phyloP scores from a whole-genome alignment of 805 yeast genomes.

The Wickerhamiella qilinensis region DNA sequence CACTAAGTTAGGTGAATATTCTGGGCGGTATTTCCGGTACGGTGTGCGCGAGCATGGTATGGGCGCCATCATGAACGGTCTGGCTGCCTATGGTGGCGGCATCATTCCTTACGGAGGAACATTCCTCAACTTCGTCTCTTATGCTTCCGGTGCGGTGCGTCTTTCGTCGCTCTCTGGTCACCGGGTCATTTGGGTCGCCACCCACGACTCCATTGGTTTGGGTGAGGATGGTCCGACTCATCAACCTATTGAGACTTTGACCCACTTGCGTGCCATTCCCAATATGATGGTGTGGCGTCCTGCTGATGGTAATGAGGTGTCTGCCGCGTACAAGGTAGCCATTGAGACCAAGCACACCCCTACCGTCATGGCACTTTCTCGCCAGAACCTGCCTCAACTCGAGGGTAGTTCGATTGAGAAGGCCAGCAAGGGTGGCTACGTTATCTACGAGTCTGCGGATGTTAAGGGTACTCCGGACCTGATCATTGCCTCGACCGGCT shows the following conservation, averaged over 20 bases:
- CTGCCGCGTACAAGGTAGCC: slow-evolving; percentile 43
- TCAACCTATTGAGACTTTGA: slow-evolving; percentile 37
- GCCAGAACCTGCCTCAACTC: slow-evolving; percentile 78
- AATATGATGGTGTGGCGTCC: slow-evolving; percentile 36
- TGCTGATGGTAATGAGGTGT: slow-evolving; percentile 36
- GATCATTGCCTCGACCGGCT: slow-evolving; percentile 79
- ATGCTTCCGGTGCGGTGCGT: slow-evolving; percentile 38
- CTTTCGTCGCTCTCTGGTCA: slow-evolving; percentile 32
- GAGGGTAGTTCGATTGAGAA: slow-evolving; percentile 83
- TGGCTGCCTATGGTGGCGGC: slow-evolving; percentile 64
- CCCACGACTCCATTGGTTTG: slow-evolving; percentile 41
- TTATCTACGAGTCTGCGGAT: slow-evolving; percentile 40
- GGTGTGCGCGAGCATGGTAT: slow-evolving; percentile 99
- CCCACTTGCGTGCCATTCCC: slow-evolving; percentile 37
- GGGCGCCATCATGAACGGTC: slow-evolving; percentile 98
- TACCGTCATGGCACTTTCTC: slow-evolving; percentile 53
- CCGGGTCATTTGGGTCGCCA: slow-evolving; percentile 35
- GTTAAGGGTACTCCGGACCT: slow-evolving; percentile 35
- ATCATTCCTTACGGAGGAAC: slow-evolving; percentile 91
- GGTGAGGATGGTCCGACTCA: slow-evolving; percentile 48
- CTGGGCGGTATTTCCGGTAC: slow-evolving; percentile 88
- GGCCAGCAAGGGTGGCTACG: slow-evolving; percentile 92
- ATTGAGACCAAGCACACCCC: slow-evolving; percentile 45
- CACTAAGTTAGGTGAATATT: slow-evolving; percentile 64
- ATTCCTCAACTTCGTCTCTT: slow-evolving; percentile 77